Percentiles rank a stretch among this genome's conserved stretches.
These are phyloP conservation scores for Schwanniomyces polymorphus DNA, from an alignment of 805 yeast species.

Conservation along the genomic window DNA sequence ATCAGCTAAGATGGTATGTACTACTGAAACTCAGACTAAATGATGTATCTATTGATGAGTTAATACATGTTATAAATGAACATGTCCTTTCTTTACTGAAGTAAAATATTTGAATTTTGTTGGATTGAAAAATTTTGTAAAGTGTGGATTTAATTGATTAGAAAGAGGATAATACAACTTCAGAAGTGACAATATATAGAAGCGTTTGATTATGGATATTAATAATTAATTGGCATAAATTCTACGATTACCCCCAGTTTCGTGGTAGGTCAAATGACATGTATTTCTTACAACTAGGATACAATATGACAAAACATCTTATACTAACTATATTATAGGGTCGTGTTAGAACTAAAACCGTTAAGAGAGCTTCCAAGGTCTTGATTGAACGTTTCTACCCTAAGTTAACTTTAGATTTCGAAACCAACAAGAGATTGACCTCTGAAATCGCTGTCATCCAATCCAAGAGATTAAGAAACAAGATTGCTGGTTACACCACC, in stretches of 20 bases:
- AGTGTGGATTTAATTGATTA: neutral
- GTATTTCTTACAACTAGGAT: neutral
- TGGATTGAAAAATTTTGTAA: constrained; percentile 5
- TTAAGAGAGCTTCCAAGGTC: constrained; percentile 99
- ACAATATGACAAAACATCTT: neutral
- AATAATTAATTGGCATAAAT: too few species aligned
- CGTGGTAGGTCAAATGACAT: neutral
- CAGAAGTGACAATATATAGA: neutral
- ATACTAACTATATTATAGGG: constrained; percentile 61
- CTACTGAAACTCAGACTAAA: neutral
- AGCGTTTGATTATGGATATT: too few species aligned
- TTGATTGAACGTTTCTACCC: constrained; percentile 99
- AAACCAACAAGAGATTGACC: constrained; percentile 99
- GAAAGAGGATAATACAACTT: neutral
- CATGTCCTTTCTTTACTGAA: neutral
- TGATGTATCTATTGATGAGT: neutral
- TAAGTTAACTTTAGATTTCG: constrained; percentile 98
- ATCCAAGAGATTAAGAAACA: constrained; percentile 99
- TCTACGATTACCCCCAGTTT: too few species aligned
- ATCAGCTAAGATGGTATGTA: constrained; percentile 37
- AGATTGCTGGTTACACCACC: constrained; percentile 99
- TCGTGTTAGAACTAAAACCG: constrained; percentile 99
- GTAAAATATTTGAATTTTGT: constrained; percentile 15
- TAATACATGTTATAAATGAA: neutral
- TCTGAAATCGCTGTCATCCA: constrained; percentile 98